Evolutionary conservation across 352 stramenopile genomes (phyloP).

Genomic region (Phytophthora sp.): DNA sequence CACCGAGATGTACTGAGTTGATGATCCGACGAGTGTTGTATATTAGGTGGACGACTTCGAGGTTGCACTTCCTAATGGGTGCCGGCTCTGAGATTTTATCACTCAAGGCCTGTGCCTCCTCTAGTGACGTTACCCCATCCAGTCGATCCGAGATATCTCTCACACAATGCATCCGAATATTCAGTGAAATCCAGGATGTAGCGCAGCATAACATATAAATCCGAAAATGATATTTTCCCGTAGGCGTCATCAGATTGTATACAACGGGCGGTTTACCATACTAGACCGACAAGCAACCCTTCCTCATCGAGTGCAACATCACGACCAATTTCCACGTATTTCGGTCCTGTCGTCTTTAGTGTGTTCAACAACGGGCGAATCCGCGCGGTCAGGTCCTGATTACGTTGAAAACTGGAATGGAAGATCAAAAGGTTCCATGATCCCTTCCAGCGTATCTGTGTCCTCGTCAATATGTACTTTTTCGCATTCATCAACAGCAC

Average conservation of each 20-base stretch:
- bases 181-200: conserved; percentile 35
- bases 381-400: neutral
- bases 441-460: too few species aligned
- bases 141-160: conserved; percentile 31
- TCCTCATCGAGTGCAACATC: neutral
- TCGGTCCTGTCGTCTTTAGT: conserved; percentile 3
- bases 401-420: too few species aligned
- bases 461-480: too few species aligned
- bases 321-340: conserved; percentile 5
- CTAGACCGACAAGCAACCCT: neutral
- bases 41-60: conserved; percentile 32
- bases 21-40: conserved; percentile 29
- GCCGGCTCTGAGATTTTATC: too few species aligned
- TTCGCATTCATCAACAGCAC: conserved; percentile 15
- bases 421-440: too few species aligned
- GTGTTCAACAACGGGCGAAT: conserved; percentile 24
- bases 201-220: conserved; percentile 42
- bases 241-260: conserved; percentile 31
- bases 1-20: conserved; percentile 42
- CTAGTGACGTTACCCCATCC: too few species aligned
- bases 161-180: conserved; percentile 35
- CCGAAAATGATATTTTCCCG: conserved; percentile 44
- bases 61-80: conserved; percentile 21
- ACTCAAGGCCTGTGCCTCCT: too few species aligned
- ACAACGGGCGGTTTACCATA: too few species aligned